Evolutionary conservation across 2,329 filamentous ascomycete species (phyloP), one percentile per base, ranked within the genome.

Genomic region (Trichoderma lentiforme): DNA sequence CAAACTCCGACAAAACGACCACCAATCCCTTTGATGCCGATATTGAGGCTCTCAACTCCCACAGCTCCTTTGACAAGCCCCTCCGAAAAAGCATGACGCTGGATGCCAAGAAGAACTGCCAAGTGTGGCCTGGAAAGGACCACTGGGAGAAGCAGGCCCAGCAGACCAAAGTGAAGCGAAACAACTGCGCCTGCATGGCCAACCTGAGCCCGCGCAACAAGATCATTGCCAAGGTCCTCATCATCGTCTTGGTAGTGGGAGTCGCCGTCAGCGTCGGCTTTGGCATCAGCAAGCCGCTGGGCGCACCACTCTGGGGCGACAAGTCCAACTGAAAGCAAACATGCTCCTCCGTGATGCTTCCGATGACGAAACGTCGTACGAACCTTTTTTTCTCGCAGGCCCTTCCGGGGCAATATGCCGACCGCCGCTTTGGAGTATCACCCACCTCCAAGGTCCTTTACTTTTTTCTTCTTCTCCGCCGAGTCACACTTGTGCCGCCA

Each of bases 81-180:
- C 75, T 77, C 7, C 74, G 77, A n/a, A 75, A 73, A 65, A 78
- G 76, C 47, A 74, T 77, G 9, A 72, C 78, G 8, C 69, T 77
- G 32, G 73, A 75, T 24, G 75, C 84, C 69, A 83, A 83, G 73
- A 80, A 78, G 65, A 87, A 90, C 73, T 86, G 84, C 76, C 83
- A 86, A 58, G 87, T 89, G 21, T 91, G 89, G 89, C 89, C 89
- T 6, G 86, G 86, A 71, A 85, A 88, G 77, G 84, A 86, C 28
- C 85, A 89, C 77, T 90, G 89, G 88, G 87, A 86, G 79, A 82
- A 84, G 73, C 88, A 89, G 82, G 87, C 87, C 73, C 87, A 86
- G 80, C 85, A 83, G 12, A 86, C 86, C 72, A 88, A 88, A 81
- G 82, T 82, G 74, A 86, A 84, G 73, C 80, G 83, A 73, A 62